Percentiles rank a stretch among this genome's conserved stretches.
Conservation (phyloP, 768 basidiomycete species). For the Leccinellum rugosiceps region DNA sequence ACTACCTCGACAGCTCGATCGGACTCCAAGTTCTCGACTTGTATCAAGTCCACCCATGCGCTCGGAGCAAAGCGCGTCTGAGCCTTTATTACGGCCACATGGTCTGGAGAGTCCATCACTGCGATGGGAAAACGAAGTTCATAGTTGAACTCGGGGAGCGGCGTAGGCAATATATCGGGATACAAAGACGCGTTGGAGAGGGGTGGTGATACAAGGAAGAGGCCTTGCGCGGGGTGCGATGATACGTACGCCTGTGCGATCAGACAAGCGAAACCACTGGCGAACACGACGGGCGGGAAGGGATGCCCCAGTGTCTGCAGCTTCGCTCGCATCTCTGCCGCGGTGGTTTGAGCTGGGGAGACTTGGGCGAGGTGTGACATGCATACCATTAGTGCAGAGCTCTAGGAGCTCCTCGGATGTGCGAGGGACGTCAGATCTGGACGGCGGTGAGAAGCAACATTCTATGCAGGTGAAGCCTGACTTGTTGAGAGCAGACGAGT, state of each 20-base stretch:
- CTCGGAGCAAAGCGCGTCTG: slow-evolving; percentile 42
- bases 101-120: slow-evolving; percentile 39
- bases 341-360: background rate
- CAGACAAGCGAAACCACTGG: slow-evolving; percentile 46
- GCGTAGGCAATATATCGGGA: slow-evolving; percentile 31
- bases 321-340: slow-evolving; percentile 40
- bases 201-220: slow-evolving; percentile 61
- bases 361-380: background rate
- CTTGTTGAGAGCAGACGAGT: slow-evolving; percentile 42
- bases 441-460: slow-evolving; percentile 36
- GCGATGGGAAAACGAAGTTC: slow-evolving; percentile 63
- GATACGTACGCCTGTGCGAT: slow-evolving; percentile 69
- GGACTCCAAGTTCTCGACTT: slow-evolving; percentile 35
- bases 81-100: slow-evolving; percentile 33
- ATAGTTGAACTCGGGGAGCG: slow-evolving; percentile 52
- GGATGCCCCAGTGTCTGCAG: slow-evolving; percentile 44
- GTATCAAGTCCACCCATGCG: slow-evolving; percentile 37
- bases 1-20: slow-evolving; percentile 40
- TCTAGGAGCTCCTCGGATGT: slow-evolving; percentile 33
- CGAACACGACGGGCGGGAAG: slow-evolving; percentile 58
- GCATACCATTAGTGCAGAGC: slow-evolving; percentile 40
- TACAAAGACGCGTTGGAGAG: slow-evolving; percentile 37
- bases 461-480: slow-evolving; percentile 50
- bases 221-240: slow-evolving; percentile 58
- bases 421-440: background rate